Evolutionary conservation across 2,329 filamentous ascomycete genomes (phyloP).

Genomic region (Colletotrichum cuscutae): DNA sequence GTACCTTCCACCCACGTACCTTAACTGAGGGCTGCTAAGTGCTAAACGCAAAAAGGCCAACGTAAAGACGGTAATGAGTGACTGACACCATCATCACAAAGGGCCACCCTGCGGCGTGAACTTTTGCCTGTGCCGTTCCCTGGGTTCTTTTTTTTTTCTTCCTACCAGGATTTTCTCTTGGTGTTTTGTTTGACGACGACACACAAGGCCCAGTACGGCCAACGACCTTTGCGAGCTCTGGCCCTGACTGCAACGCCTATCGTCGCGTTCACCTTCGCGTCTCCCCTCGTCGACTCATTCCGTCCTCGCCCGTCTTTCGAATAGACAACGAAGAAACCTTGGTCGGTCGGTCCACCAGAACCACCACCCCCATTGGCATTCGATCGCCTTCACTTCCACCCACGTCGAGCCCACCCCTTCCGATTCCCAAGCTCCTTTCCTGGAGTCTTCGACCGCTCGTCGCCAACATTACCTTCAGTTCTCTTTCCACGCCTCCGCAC

Average conservation of each 20-base stretch:
- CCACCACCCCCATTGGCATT: background rate
- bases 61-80: constrained; percentile 20
- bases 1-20: background rate
- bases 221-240: constrained; percentile 21
- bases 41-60: constrained; percentile 15
- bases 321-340: background rate
- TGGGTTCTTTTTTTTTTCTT: background rate
- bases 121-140: constrained; percentile 26
- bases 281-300: constrained; percentile 11
- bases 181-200: constrained; percentile 24
- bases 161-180: background rate
- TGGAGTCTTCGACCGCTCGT: background rate
- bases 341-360: background rate
- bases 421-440: background rate
- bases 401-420: background rate
- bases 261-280: constrained; percentile 7
- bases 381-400: background rate
- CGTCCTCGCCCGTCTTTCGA: background rate
- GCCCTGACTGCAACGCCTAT: background rate
- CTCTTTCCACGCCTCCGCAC: background rate
- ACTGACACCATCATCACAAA: constrained; percentile 35
- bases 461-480: constrained; percentile 8
- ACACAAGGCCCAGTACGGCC: constrained; percentile 23
- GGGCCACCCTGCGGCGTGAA: constrained; percentile 32
- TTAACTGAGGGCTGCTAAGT: constrained; percentile 13